Base-by-base conservation (phyloP, 306 rosid species). In the Sindora glabra region DNA sequence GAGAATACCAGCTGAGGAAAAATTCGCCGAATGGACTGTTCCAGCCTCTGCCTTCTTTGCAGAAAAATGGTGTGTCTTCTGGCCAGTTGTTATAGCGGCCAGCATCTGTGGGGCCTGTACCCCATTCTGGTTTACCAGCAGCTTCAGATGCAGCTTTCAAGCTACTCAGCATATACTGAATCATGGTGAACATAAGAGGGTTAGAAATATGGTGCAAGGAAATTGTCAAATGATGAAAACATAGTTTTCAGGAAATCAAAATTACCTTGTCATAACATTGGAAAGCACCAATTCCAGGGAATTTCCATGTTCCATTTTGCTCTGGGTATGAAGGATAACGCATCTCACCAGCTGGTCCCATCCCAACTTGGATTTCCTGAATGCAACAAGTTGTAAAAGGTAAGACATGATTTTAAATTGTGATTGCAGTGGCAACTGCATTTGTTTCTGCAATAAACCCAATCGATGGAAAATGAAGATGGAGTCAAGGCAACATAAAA, bases 311-410 rank as follows among this genome's bases (percentile, higher is more conserved):
- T n/a, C 95, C 99, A 50, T 89, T 57, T 70, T 79, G 82, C 77
- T 94, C 97, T 3, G 99, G 99, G 73, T 94, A 94, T 3, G 99
- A 89, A 33, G 99, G 99, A 37, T 94, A 94, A 21, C 99, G 95
- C 16, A 94, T 79, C 72, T 94, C 99, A 38, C 99, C 99, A 0
- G 97, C 96, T n/a, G 99, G 99, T 48, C 99, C 99, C 99, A 94
- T 94, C 10, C 99, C 99, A 50, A 84, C 97, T 89, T 94, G 99
- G 36, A 94, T 89, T 89, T 94, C 99, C 99, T 94, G 78, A 44
- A 25, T 38, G 53, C 19, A 53, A 15, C 11, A 45, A 56, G 1
- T n/a, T 5, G 36, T 1, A 30, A 30, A 32, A 55, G 8, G 23
- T 74, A 61, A 25, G n/a, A n/a, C n/a, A n/a, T n/a, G n/a, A n/a